Evolutionary conservation across 257 asterid species (phyloP).

Genomic region (Solanum ossicruentum): DNA sequence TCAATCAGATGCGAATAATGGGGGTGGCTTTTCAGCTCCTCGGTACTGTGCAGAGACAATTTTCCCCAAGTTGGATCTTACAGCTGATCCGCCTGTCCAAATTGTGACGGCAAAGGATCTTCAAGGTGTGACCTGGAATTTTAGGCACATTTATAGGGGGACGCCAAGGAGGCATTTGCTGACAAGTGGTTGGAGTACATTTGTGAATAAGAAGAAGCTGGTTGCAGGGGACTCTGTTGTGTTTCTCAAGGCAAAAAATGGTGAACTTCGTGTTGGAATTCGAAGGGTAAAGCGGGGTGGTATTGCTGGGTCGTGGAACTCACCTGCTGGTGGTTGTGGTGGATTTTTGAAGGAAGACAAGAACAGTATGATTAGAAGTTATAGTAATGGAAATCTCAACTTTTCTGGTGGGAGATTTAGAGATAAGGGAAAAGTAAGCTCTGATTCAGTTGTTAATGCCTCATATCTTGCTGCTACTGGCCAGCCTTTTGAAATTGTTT

Average conservation of each 20-base stretch:
- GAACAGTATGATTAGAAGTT: slow-evolving; percentile 19
- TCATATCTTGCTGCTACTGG: slow-evolving; percentile 36
- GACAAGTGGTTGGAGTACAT: slow-evolving; percentile 68
- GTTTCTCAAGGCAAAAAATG: slow-evolving; percentile 8
- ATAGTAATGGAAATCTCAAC: slow-evolving; percentile 12
- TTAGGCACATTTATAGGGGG: slow-evolving; percentile 56
- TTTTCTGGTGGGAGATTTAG: slow-evolving; percentile 13
- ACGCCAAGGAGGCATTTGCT: slow-evolving; percentile 59
- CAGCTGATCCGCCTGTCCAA: slow-evolving; percentile 26
- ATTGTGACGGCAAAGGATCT: slow-evolving; percentile 22
- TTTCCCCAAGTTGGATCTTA: slow-evolving; percentile 14
- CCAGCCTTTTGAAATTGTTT: slow-evolving; percentile 42
- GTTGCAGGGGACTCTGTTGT: slow-evolving; percentile 16
- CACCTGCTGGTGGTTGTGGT: slow-evolving; percentile 17
- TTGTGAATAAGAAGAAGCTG: slow-evolving; percentile 29
- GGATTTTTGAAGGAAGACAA: slow-evolving; percentile 30
- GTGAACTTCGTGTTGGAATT: slow-evolving; percentile 30
- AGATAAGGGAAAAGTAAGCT: slow-evolving; percentile 27
- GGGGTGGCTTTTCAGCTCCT: slow-evolving; percentile 30
- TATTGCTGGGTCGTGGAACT: slow-evolving; percentile 35
- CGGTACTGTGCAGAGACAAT: slow-evolving; percentile 27
- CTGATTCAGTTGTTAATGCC: slow-evolving; percentile 35
- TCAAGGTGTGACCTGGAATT: slow-evolving; percentile 41
- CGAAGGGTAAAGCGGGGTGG: slow-evolving; percentile 44
- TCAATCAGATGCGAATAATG: slow-evolving; percentile 30